Base-by-base conservation (phyloP, 1,139 yeast genomes). In the Yamadazyma atlantica region DNA sequence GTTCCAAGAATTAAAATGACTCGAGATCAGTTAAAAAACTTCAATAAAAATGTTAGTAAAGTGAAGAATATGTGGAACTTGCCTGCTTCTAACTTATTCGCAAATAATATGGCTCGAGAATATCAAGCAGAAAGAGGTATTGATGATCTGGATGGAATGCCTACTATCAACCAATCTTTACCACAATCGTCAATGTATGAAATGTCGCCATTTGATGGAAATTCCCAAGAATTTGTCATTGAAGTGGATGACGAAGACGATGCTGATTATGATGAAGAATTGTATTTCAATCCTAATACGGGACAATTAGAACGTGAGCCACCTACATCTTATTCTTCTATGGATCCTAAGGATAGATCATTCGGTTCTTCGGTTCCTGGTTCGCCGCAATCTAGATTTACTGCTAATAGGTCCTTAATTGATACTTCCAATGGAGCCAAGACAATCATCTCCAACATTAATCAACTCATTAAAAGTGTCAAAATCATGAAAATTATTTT, bases 401-500 rank as follows among this genome's bases (percentile, higher is more conserved):
- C 32, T 8, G 16, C 8, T 13, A 39, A 38, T 12, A 35, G 23
- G 15, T 14, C 35, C 18, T 13, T 35, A 22, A 39, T 47, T 11
- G 48, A 50, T 28, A 46, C 51, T 10, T 37, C 50, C 3, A 35
- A 37, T 26, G 52, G 57, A 3, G 55, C 58, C 4, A 41, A 44
- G 16, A 41, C 49, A 3, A 51, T 60, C 5, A 54, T 59, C 4
- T 58, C 65, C 2, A 66, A 66, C 38, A 50, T 70, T 34, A 64
- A 64, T 42, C 34, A 51, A 15, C 48, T 68, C 36, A 62, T 70
- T 35, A 70, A 69, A 46, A 57, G 56, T 34, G 58, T 70, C 27
- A 61, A 60, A 43, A 39, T 69, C 30, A 64, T 70, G 70, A 57
- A 55, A 40, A 54, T 67, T 7, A 46, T 69, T 6, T 69, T 68